Evolutionary conservation across 768 basidiomycete species (phyloP).

Genomic region (Boletellus ananiceps): DNA sequence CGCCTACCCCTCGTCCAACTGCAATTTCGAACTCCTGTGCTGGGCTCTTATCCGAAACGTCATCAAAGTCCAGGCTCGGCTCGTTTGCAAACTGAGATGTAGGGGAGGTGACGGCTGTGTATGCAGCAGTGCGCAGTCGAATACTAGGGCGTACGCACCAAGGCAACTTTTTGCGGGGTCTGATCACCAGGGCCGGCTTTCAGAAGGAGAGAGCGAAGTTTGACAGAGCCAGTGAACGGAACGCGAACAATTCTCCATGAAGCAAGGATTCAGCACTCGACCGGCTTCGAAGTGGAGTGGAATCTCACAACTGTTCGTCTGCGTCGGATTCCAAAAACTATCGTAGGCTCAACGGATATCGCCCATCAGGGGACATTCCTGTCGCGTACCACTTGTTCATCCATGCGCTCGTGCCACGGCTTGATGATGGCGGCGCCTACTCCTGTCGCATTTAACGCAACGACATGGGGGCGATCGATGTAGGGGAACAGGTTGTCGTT

Average conservation of each 20-base stretch:
- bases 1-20: constrained; percentile 71
- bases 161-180: constrained; percentile 64
- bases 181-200: constrained; percentile 80
- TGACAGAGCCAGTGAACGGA: constrained; percentile 86
- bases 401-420: constrained; percentile 76
- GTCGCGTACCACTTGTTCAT: constrained; percentile 59
- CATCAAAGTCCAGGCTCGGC: constrained; percentile 77
- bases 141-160: constrained; percentile 46
- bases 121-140: neutral
- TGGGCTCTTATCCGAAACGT: constrained; percentile 55
- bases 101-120: neutral
- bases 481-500: constrained; percentile 68
- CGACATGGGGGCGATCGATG: constrained; percentile 77
- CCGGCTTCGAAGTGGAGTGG: neutral
- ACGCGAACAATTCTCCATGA: constrained; percentile 68
- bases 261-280: constrained; percentile 5
- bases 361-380: neutral
- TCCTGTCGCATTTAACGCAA: constrained; percentile 65
- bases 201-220: constrained; percentile 73
- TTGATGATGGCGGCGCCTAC: constrained; percentile 65
- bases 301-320: constrained; percentile 78
- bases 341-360: constrained; percentile 2
- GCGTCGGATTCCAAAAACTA: constrained; percentile 86
- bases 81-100: constrained; percentile 63
- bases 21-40: constrained; percentile 72